Evolutionary conservation across 2,329 filamentous ascomycete species (phyloP).

Genomic region (Aspergillus tanneri): DNA sequence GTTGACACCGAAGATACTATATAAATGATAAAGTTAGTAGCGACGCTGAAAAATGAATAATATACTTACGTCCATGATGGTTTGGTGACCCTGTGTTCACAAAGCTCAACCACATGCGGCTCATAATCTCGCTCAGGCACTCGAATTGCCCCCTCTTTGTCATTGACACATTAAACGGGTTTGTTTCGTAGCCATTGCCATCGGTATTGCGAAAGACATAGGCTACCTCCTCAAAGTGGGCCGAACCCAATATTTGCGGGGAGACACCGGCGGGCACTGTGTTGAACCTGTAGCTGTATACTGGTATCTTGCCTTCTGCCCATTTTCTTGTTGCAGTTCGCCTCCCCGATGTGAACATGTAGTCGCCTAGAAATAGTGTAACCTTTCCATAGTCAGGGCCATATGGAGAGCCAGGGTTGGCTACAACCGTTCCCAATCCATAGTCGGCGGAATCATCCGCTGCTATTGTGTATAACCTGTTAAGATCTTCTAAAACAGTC

Average conservation of each 20-base stretch:
- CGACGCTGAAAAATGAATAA: too few species aligned
- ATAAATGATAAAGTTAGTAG: too few species aligned
- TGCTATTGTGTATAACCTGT: too few species aligned
- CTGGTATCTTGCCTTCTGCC: constrained; percentile 4
- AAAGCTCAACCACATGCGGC: constrained; percentile 16
- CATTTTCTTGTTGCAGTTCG: constrained; percentile 10
- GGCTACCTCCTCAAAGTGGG: constrained; percentile 10
- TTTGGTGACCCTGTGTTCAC: neutral
- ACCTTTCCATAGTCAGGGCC: too few species aligned
- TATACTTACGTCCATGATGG: neutral
- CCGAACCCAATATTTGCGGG: constrained; percentile 2
- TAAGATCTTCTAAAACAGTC: too few species aligned
- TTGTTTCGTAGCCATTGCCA: too few species aligned
- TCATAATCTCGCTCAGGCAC: constrained; percentile 7
- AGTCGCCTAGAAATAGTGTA: constrained; percentile 14
- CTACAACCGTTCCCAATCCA: too few species aligned
- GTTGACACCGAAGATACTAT: too few species aligned
- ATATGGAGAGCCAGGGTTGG: too few species aligned
- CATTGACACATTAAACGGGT: too few species aligned
- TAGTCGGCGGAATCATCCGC: too few species aligned
- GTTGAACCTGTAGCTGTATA: constrained; percentile 17
- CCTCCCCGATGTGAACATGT: constrained; percentile 11
- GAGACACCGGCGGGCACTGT: constrained; percentile 2
- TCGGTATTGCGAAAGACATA: constrained; percentile 10
- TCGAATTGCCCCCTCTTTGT: neutral